Conservation (phyloP, 805 yeast species). For the Teunomyces tritomae region DNA sequence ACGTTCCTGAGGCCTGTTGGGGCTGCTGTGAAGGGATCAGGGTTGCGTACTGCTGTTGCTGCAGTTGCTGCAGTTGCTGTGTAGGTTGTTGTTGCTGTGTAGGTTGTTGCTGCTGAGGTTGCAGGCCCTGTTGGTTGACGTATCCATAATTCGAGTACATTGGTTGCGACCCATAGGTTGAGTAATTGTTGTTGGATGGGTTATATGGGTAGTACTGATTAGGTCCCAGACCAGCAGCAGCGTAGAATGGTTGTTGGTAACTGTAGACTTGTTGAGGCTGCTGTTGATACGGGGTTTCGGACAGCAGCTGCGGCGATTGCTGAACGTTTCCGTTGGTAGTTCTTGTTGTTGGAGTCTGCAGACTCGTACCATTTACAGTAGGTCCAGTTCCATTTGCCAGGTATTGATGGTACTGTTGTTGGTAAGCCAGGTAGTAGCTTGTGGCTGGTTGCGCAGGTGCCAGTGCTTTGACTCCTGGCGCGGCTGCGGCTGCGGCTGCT, state of each 20-base stretch:
- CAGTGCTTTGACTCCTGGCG: constrained; percentile 12
- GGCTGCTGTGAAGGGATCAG: neutral
- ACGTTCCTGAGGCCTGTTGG: neutral
- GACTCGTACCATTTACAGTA: neutral
- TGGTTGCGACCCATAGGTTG: constrained; percentile 16
- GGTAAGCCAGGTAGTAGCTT: constrained; percentile 4
- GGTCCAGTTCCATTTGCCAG: constrained; percentile 3
- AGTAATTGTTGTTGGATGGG: constrained; percentile 13
- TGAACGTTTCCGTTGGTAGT: constrained; percentile 9
- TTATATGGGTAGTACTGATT: constrained; percentile 22
- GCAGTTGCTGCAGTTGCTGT: neutral
- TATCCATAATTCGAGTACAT: constrained; percentile 15
- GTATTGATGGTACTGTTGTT: constrained; percentile 4
- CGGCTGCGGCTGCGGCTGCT: constrained; percentile 14
- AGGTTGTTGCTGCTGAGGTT: neutral
- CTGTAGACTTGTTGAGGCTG: constrained; percentile 16
- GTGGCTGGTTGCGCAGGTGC: constrained; percentile 10
- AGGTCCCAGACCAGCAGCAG: constrained; percentile 11
- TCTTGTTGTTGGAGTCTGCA: neutral
- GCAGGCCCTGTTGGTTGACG: constrained; percentile 10
- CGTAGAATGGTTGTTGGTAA: constrained; percentile 21
- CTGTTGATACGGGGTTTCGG: constrained; percentile 6
- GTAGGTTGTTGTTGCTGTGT: neutral
- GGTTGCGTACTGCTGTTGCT: constrained; percentile 1
- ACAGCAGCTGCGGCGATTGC: constrained; percentile 11